Conservation (phyloP, 805 yeast genomes). For the Candida sakaeoensis region DNA sequence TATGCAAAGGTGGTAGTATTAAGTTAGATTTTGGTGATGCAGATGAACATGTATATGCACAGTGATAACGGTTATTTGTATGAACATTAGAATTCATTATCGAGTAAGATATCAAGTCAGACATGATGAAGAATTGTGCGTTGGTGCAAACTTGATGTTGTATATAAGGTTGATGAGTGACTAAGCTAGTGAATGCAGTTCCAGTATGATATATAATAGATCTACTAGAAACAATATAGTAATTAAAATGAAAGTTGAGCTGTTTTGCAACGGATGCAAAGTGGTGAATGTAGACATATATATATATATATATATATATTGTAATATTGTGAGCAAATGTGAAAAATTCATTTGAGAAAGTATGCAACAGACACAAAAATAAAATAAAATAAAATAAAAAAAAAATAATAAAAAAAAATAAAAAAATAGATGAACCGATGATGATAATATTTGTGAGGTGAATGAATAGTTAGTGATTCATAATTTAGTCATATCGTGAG, state of each 20-base stretch:
- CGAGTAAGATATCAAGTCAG: constrained; percentile 36
- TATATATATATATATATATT: not conserved
- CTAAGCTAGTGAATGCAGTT: not conserved
- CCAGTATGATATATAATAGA: not conserved
- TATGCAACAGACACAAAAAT: not conserved
- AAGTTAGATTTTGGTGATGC: not conserved
- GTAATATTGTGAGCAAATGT: not conserved
- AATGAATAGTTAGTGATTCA: too few relatives aligned
- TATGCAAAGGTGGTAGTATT: constrained; percentile 6
- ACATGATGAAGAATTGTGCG: constrained; percentile 7
- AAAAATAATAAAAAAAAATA: not conserved
- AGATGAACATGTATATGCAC: constrained; percentile 5
- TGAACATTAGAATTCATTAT: constrained; percentile 24
- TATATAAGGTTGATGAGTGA: too few relatives aligned
- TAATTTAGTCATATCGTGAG: too few relatives aligned
- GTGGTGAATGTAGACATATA: not conserved
- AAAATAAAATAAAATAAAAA: not conserved
- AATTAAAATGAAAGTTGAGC: not conserved
- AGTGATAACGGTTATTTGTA: not conserved
- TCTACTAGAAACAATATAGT: too few relatives aligned
- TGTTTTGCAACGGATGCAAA: not conserved
- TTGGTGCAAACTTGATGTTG: too few relatives aligned
- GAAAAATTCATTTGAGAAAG: not conserved
- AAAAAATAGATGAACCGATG: not conserved
- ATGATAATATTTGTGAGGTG: too few relatives aligned